Base-by-base conservation (phyloP, 169 alveolate species). In the Plasmodium inui region DNA sequence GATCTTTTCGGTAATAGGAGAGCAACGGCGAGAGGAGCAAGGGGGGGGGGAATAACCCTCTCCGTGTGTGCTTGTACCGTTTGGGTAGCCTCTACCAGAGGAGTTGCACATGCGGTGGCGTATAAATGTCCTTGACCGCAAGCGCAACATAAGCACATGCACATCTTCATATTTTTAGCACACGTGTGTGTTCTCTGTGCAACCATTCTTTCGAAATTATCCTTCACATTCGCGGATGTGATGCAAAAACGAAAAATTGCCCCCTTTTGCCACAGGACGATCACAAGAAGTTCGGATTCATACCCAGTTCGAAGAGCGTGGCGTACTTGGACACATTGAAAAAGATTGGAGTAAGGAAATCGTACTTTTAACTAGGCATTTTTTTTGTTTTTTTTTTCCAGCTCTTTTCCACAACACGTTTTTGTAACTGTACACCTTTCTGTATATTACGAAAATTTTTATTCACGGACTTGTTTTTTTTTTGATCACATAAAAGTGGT, bases 251-350 rank as follows among this genome's bases (percentile, higher is more conserved):
- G 37, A 74, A 32, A 37, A 32, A 37, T 73, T 85, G 37, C 39
- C 19, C 30, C 44, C 79, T n/a, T 70, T 83, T 70, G 22, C 19
- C n/a, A 19, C 53, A 88, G 94, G 89, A 88, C 34, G 55, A 88
- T 46, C 84, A 88, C 79, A 78, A 55, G 55, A 22, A 37, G 19
- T 88, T 78, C n/a, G 94, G 94, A 8, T 88, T 88, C 71, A 70
- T 88, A 41, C 94, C 94, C 72, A 88, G 94, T 88, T 55, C 82
- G 12, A 55, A 44, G 50, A 88, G 94, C 19, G 44, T 88, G 55
- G 82, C 28, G 7, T 88, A 88, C 70, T 28, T 88, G 71, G 83
- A 79, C 19, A 78, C 50, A n/a, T 79, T 88, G 46, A 73, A 74
- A 4, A 88, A 78, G 71, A 78, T 88, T 34, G 94, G 84, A 17